Evolutionary conservation across 192 early-diverging fungal species (phyloP).

Genomic region (Coemansia sp.): DNA sequence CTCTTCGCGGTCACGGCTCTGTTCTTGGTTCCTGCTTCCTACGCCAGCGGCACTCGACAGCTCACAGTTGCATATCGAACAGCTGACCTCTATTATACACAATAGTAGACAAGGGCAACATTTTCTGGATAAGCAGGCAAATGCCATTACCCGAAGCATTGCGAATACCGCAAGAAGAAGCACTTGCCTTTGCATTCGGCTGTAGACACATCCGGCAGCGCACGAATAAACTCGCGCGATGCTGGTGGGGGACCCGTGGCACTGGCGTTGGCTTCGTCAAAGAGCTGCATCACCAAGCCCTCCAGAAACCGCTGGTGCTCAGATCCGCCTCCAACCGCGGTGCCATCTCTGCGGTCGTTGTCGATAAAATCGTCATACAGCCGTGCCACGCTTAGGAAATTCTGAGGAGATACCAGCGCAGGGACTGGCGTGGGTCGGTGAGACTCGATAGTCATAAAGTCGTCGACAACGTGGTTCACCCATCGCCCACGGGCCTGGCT

Average conservation of each 20-base stretch:
- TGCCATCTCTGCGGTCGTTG: constrained; percentile 2
- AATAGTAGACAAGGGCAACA: too few species aligned
- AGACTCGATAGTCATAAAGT: constrained; percentile 41
- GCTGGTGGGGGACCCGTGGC: constrained; percentile 45
- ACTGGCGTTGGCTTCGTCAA: constrained; percentile 38
- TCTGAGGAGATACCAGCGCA: constrained; percentile 33
- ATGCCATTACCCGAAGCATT: neutral
- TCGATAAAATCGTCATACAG: constrained; percentile 40
- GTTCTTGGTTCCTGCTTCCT: too few species aligned
- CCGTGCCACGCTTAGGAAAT: constrained; percentile 35
- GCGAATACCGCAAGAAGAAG: neutral
- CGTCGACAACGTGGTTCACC: constrained; percentile 37
- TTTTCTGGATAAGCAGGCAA: too few species aligned
- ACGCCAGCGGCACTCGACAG: neutral
- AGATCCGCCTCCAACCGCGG: neutral
- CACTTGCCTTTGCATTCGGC: constrained; percentile 25
- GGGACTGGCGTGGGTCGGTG: constrained; percentile 37
- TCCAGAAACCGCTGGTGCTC: constrained; percentile 46
- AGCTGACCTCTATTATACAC: constrained; percentile 16
- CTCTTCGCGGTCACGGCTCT: neutral
- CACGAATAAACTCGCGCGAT: constrained; percentile 42
- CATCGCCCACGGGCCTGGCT: constrained; percentile 23
- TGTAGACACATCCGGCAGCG: constrained; percentile 11
- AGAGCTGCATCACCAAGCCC: constrained; percentile 36
- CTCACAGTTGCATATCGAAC: constrained; percentile 37